Base-by-base conservation (phyloP, 768 basidiomycete genomes). In the Auricularia sp. region DNA sequence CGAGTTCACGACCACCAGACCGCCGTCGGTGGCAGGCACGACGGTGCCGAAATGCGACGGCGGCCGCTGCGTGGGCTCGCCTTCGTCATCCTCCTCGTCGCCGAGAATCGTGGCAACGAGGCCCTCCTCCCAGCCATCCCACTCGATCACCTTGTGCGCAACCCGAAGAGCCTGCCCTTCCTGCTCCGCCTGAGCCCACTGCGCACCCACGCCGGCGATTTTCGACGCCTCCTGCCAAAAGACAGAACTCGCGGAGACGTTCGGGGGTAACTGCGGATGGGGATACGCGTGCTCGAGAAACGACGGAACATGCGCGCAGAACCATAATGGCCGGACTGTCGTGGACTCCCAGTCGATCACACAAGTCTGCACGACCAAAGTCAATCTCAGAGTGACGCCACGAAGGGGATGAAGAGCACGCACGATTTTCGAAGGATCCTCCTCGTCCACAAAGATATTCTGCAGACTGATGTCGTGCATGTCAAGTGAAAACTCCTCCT, bases 111-210 rank as follows among this genome's bases (percentile, higher is more conserved):
- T 85, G 4, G 85, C 84, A 1, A 89, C 83, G 18, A 94, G 78
- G 0, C 90, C 90, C 71, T 93, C 91, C 71, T 94, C 91, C 91
- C 92, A 94, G 2, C 91, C 92, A 69, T 93, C 91, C 91, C 91
- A 93, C 71, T 94, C 91, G 42, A 81, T 83, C 68, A 86, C 90
- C 34, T 90, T 85, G 73, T 94, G 91, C 3, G 88, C 89, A 75
- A 87, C 80, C 58, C 92, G 84, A 62, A 91, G 76, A 2, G 85
- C 82, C 54, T 81, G 79, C 3, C 92, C 88, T 16, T 81, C 71
- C 3, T 81, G 76, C 72, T 93, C 90, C 69, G 87, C 84, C 68
- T 85, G 82, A 2, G 92, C 79, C 91, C 92, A 94, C 70, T 89
- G 86, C 11, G 75, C 74, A 24, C 87, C 84, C 10, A 85, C 76